phyloP scores from a whole-genome alignment of 106 monocot species.

The Gastrodia elata region DNA sequence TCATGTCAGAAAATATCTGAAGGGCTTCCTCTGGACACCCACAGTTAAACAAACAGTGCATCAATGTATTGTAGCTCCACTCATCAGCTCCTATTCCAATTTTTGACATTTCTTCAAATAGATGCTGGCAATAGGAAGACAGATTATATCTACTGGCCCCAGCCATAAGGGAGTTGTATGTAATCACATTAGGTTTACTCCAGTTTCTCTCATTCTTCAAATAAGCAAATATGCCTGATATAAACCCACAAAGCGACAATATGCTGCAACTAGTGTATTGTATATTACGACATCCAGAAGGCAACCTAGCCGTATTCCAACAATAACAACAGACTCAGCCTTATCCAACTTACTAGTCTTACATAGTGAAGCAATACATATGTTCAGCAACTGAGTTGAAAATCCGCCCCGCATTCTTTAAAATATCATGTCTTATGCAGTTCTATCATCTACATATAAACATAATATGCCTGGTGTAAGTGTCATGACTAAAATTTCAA shows the following conservation, averaged over 20 bases:
- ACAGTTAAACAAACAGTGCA: constrained; percentile 70
- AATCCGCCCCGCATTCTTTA: constrained; percentile 37
- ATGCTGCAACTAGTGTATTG: constrained; percentile 58
- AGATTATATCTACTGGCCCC: constrained; percentile 29
- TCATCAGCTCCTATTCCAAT: constrained; percentile 44
- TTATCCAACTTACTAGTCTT: constrained; percentile 42
- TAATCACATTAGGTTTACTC: constrained; percentile 57
- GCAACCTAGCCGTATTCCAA: constrained; percentile 59
- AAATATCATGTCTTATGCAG: constrained; percentile 2
- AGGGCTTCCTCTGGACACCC: constrained; percentile 51
- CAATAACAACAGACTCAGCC: constrained; percentile 60
- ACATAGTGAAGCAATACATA: constrained; percentile 67
- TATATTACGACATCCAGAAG: constrained; percentile 80
- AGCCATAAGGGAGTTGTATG: constrained; percentile 72
- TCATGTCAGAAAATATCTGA: constrained; percentile 56
- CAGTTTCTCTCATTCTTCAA: constrained; percentile 51
- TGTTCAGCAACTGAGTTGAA: constrained; percentile 62
- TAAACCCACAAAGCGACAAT: constrained; percentile 38
- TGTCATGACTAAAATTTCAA: not conserved
- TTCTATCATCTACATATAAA: not conserved
- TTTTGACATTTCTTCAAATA: constrained; percentile 78
- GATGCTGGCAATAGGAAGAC: constrained; percentile 22
- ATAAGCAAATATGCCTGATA: constrained; percentile 38
- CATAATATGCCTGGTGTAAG: not conserved
- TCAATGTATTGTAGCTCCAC: constrained; percentile 73